Evolutionary conservation across 129 eudicot species (phyloP).

Genomic region (Pulicaria dysenterica): DNA sequence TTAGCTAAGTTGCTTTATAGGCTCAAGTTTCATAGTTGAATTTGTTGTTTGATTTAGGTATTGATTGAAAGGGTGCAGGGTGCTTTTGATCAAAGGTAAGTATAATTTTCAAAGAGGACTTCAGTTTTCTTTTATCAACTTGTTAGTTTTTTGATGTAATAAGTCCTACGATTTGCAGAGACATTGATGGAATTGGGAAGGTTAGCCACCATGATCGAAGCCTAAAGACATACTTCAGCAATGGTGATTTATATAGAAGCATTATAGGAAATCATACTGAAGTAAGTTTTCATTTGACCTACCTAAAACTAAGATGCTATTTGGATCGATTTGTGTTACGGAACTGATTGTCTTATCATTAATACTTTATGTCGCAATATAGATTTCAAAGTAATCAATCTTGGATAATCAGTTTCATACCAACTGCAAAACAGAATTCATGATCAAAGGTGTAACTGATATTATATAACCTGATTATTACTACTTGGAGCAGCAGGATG

Average conservation of each 20-base stretch:
- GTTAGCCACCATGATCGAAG: slow-evolving; percentile 45
- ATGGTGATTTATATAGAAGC: slow-evolving; percentile 43
- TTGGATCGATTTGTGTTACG: background rate
- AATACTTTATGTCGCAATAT: background rate
- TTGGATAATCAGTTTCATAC: background rate
- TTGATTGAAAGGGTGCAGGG: slow-evolving; percentile 73
- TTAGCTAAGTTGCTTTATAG: background rate
- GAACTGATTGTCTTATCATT: background rate
- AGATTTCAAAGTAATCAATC: background rate
- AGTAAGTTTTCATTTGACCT: slow-evolving; percentile 49
- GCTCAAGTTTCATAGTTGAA: slow-evolving; percentile 12
- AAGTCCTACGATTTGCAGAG: slow-evolving; percentile 40
- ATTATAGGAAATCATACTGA: slow-evolving; percentile 39
- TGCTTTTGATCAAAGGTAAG: slow-evolving; percentile 62
- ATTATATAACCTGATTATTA: background rate
- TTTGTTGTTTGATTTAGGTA: slow-evolving; percentile 48
- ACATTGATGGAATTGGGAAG: slow-evolving; percentile 47
- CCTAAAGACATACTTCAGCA: slow-evolving; percentile 57
- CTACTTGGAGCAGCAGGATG: background rate
- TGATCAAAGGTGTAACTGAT: background rate
- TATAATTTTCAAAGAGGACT: background rate
- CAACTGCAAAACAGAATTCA: background rate
- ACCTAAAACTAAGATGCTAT: slow-evolving; percentile 15
- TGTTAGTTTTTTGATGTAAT: slow-evolving; percentile 1
- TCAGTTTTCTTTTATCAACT: background rate